Conservation (phyloP, 768 basidiomycete species). For the Candolleomyces eurysporus region DNA sequence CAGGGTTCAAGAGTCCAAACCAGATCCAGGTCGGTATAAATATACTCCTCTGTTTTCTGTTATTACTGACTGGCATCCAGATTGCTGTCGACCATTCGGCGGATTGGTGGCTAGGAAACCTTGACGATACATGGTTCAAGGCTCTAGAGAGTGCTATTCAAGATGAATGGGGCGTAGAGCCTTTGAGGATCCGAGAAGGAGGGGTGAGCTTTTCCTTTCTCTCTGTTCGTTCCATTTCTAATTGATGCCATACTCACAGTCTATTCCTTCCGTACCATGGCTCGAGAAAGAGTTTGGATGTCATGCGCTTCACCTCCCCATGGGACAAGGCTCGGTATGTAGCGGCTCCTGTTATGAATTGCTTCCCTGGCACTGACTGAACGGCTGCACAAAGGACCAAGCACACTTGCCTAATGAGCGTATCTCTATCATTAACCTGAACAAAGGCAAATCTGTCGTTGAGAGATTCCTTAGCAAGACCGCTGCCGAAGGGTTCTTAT, state of each 20-base stretch:
- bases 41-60: background rate
- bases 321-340: conserved; percentile 87
- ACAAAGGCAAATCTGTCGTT: conserved; percentile 72
- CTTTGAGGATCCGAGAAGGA: conserved; percentile 89
- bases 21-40: conserved; percentile 55
- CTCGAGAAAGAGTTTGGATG: conserved; percentile 91
- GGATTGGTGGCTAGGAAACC: conserved; percentile 94
- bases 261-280: conserved; percentile 91
- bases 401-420: conserved; percentile 94
- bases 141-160: conserved; percentile 79
- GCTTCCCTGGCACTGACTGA: conserved; percentile 5
- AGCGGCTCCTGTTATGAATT: background rate
- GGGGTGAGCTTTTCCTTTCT: conserved; percentile 92
- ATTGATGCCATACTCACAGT: conserved; percentile 42
- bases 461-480: conserved; percentile 69
- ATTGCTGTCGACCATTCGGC: conserved; percentile 79
- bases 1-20: conserved; percentile 64
- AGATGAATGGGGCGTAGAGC: conserved; percentile 85
- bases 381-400: conserved; percentile 58
- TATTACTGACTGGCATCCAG: conserved; percentile 33
- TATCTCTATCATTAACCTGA: conserved; percentile 80
- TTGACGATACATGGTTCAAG: conserved; percentile 83
- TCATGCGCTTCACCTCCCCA: conserved; percentile 87
- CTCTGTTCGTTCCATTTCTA: conserved; percentile 46
- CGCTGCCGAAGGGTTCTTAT: conserved; percentile 27